Base-by-base conservation (phyloP, 352 stramenopile genomes). In the Phytophthora vignae region DNA sequence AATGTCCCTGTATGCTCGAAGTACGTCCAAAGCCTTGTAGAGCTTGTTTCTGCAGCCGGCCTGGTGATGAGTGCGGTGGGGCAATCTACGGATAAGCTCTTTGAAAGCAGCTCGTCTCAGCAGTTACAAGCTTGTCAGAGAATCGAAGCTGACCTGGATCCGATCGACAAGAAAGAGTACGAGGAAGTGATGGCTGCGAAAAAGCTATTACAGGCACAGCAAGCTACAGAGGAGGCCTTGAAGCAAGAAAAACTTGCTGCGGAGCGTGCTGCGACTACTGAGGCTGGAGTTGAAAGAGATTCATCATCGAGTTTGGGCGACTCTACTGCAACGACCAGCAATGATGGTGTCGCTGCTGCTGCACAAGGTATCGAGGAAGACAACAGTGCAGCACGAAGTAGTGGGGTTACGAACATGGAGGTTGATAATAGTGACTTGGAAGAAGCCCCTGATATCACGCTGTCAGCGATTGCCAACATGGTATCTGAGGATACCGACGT, bases 391-490 rank as follows among this genome's bases (percentile, higher is more conserved):
- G 69, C 40, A 62, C 67, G 60, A 63, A 71, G 64, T 64, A 78
- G 42, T 22, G 55, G 60, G 55, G 62, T 73, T 9, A 88, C 83
- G 3, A 94, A 84, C 59, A 95, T 95, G 88, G 88, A 95, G 44
- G 78, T 95, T 14, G 88, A 95, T 57, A 90, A 88, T 57, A 95
- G 88, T 61, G 88, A 95, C 46, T 85, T 79, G 7, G 88, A 95
- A 53, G 88, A 94, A 12, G 79, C 85, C 44, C 74, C 87, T 0
- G 87, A 92, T 67, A 90, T 96, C 53, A 93, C 87, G 17, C 71
- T 95, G 11, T 93, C 86, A 6, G 86, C 87, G 15, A 94, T 95
- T 58, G 89, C 89, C n/a, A 91, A 95, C 62, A 96, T 96, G 88
- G 88, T 93, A 27, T 88, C 76, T 15, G 89, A 95, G 68, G 89